Base-by-base conservation (phyloP, 2,329 filamentous ascomycete species). In the Diaporthe citriasiana region DNA sequence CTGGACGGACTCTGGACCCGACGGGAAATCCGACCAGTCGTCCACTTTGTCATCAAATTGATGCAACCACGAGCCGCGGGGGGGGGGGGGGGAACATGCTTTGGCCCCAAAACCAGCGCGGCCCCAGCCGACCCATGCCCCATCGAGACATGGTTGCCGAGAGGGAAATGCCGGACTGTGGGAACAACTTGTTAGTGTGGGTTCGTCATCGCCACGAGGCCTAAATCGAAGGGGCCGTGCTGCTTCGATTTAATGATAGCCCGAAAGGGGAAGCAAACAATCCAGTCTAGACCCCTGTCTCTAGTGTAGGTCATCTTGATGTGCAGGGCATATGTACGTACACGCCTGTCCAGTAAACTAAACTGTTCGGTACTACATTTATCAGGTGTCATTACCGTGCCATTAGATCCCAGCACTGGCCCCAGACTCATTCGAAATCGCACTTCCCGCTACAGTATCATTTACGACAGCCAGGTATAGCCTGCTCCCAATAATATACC, bases 81-180 rank as follows among this genome's bases (percentile, higher is more conserved):
- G n/a, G n/a, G n/a, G n/a, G n/a, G n/a, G n/a, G 47, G 63, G 63
- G 63, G 22, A 9, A 25, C 33, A 53, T 38, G 45, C 63, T 66
- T 51, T 66, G 10, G 45, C 15, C n/a, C 30, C 47, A 51, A 51
- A 27, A 13, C 47, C 47, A 51, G 47, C 9, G 47, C 47, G 25
- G 22, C 19, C 13, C 45, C 4, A 40, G 63, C 27, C 19, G n/a
- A 13, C 12, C 63, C 22, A 53, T 53, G n/a, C 63, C 63, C n/a
- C 15, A 53, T 68, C 63, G n/a, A 68, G 63, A 53, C 47, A 68
- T 19, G 12, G 63, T 33, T 53, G 47, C 63, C 63, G 63, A 51
- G 60, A 12, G 22, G 1, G 22, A 33, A 53, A 27, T 51, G 60
- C 60, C 42, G 63, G 45, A 19, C 30, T 27, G 13, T 12, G 45